Conservation (phyloP, 495 filamentous ascomycete species). For the Penicillium samsonianum region DNA sequence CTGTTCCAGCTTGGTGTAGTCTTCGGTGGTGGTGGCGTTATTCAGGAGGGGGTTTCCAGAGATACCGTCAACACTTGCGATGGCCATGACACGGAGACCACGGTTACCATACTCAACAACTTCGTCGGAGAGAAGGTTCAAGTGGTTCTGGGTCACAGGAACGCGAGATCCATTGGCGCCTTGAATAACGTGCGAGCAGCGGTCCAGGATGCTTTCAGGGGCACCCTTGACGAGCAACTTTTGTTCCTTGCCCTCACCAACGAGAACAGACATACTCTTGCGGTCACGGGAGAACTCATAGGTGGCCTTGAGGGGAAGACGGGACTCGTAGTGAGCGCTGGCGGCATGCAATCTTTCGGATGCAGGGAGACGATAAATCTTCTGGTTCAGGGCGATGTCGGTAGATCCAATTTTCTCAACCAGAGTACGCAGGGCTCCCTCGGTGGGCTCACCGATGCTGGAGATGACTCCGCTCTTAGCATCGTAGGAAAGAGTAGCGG, state of each 20-base stretch:
- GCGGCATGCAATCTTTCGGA: constrained; percentile 70
- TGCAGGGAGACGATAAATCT: constrained; percentile 46
- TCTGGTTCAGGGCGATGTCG: constrained; percentile 56
- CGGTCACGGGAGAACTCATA: constrained; percentile 98
- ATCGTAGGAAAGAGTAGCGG: constrained; percentile 81
- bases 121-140: constrained; percentile 68
- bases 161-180: constrained; percentile 76
- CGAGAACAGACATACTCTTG: constrained; percentile 98
- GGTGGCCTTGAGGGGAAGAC: constrained; percentile 72
- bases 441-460: constrained; percentile 93
- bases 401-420: constrained; percentile 91
- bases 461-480: constrained; percentile 68
- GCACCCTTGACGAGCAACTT: constrained; percentile 96
- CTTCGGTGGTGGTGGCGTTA: constrained; percentile 74
- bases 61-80: constrained; percentile 77
- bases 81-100: constrained; percentile 91
- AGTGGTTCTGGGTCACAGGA: constrained; percentile 63
- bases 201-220: constrained; percentile 88
- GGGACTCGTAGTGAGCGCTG: constrained; percentile 82
- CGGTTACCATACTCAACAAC: constrained; percentile 86
- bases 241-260: constrained; percentile 64
- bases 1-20: constrained; percentile 87
- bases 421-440: constrained; percentile 87
- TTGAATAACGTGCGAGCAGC: constrained; percentile 77
- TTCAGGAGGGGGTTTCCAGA: constrained; percentile 66